Percentiles rank a stretch among this genome's conserved stretches.
phyloP scores from a whole-genome alignment of 2,329 filamentous ascomycete species.

The Scolecobasidium constrictum region DNA sequence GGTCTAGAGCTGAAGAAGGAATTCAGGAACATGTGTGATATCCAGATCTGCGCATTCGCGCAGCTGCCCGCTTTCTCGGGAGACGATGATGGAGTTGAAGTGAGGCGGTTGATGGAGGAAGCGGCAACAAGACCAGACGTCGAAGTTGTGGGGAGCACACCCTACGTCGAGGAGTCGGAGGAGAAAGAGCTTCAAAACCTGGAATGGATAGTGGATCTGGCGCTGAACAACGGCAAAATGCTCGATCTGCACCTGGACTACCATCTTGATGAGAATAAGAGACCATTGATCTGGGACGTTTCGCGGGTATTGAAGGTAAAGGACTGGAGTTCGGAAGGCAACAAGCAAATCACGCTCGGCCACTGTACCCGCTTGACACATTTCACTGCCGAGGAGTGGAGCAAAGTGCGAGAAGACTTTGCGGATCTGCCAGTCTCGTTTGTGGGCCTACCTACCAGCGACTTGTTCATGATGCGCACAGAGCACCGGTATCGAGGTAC shows the following conservation, averaged over 20 bases:
- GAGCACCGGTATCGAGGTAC: slow-evolving; percentile 43
- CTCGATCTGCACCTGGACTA: slow-evolving; percentile 67
- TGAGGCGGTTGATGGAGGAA: slow-evolving; percentile 38
- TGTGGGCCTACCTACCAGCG: slow-evolving; percentile 59
- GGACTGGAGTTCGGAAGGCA: slow-evolving; percentile 34
- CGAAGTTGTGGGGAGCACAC: slow-evolving; percentile 55
- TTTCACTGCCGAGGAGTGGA: slow-evolving; percentile 41
- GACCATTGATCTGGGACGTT: slow-evolving; percentile 44
- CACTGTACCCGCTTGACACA: slow-evolving; percentile 59
- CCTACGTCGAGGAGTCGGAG: slow-evolving; percentile 52
- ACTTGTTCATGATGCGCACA: slow-evolving; percentile 60
- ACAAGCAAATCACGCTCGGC: slow-evolving; percentile 38
- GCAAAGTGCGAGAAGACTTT: slow-evolving; percentile 36
- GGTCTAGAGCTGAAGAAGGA: slow-evolving; percentile 46
- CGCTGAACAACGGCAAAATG: slow-evolving; percentile 41
- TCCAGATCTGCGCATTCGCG: slow-evolving; percentile 62
- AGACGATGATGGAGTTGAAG: slow-evolving; percentile 36
- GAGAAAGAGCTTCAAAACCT: slow-evolving; percentile 45
- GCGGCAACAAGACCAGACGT: slow-evolving; percentile 35
- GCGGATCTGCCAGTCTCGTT: slow-evolving; percentile 50
- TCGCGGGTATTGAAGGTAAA: slow-evolving; percentile 38
- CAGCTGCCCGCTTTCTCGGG: slow-evolving; percentile 57
- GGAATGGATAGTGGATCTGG: slow-evolving; percentile 48
- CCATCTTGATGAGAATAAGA: slow-evolving; percentile 41
- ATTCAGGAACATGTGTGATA: slow-evolving; percentile 41